Percentiles rank a stretch among this genome's conserved stretches.
phyloP scores from a whole-genome alignment of 164 flowering plant species.

The Chloranthus sessilifolius region DNA sequence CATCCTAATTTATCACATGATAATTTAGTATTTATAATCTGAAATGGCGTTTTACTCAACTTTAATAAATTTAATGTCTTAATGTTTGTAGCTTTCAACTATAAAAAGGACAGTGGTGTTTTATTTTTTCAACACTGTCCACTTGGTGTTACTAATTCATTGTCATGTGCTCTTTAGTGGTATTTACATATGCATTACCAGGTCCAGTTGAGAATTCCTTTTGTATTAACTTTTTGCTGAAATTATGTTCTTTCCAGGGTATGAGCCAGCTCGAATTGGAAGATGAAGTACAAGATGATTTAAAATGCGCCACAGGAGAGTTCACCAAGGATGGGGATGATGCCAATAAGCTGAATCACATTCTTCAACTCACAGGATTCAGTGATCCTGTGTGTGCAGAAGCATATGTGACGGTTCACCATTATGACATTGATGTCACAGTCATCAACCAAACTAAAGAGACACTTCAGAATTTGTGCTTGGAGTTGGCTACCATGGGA shows the following conservation, averaged over 20 bases:
- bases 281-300: slow-evolving; percentile 97
- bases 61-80: not conserved
- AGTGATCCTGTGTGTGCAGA: slow-evolving; percentile 99
- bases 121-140: not conserved
- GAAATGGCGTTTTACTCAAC: too few species aligned
- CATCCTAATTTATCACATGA: too few species aligned
- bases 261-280: slow-evolving; percentile 99
- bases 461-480: slow-evolving; percentile 92
- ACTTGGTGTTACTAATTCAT: not conserved
- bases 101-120: not conserved
- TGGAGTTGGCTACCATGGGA: slow-evolving; percentile 99
- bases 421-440: slow-evolving; percentile 97
- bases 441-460: slow-evolving; percentile 92
- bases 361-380: slow-evolving; percentile 96
- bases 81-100: not conserved
- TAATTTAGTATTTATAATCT: too few species aligned
- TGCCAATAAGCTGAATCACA: slow-evolving; percentile 86
- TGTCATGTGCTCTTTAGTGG: not conserved
- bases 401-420: slow-evolving; percentile 97
- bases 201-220: too few species aligned
- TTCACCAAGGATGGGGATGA: slow-evolving; percentile 84
- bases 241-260: slow-evolving; percentile 42
- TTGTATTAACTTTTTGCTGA: not conserved
- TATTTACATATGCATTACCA: too few species aligned
- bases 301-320: slow-evolving; percentile 99